Percentiles rank a stretch among this genome's conserved stretches.
phyloP scores from a whole-genome alignment of 1,139 yeast genomes.

The Kurtzmaniella quercitrusa region DNA sequence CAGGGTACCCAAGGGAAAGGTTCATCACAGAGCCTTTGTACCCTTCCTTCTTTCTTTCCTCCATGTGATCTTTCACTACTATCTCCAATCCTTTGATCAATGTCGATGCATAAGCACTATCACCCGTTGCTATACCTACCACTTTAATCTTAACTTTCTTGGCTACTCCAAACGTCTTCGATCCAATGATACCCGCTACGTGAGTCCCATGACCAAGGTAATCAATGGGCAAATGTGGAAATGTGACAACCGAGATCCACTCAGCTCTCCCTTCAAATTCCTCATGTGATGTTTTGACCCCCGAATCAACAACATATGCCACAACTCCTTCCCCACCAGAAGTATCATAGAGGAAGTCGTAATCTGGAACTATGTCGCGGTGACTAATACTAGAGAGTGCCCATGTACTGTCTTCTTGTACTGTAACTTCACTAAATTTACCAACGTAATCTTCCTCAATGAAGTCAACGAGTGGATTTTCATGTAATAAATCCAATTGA shows the following conservation, averaged over 20 bases:
- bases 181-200: conserved; percentile 58
- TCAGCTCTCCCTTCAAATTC: conserved; percentile 30
- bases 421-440: conserved; percentile 11
- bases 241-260: conserved; percentile 28
- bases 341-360: conserved; percentile 29
- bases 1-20: conserved; percentile 48
- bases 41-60: conserved; percentile 39
- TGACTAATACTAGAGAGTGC: conserved; percentile 11
- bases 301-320: conserved; percentile 39
- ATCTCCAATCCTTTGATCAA: background rate
- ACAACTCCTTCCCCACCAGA: conserved; percentile 40
- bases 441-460: conserved; percentile 77
- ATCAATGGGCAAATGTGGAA: conserved; percentile 29
- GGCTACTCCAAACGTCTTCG: conserved; percentile 58
- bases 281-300: conserved; percentile 29
- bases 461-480: conserved; percentile 66
- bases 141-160: conserved; percentile 54
- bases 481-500: conserved; percentile 51
- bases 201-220: conserved; percentile 43
- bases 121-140: conserved; percentile 45
- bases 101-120: background rate
- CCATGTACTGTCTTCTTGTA: conserved; percentile 15
- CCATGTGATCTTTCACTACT: conserved; percentile 21
- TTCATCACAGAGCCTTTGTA: conserved; percentile 54
- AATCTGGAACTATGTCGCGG: background rate